Base-by-base conservation (phyloP, 2,329 filamentous ascomycete genomes). In the Phyllosticta citribraziliensis region DNA sequence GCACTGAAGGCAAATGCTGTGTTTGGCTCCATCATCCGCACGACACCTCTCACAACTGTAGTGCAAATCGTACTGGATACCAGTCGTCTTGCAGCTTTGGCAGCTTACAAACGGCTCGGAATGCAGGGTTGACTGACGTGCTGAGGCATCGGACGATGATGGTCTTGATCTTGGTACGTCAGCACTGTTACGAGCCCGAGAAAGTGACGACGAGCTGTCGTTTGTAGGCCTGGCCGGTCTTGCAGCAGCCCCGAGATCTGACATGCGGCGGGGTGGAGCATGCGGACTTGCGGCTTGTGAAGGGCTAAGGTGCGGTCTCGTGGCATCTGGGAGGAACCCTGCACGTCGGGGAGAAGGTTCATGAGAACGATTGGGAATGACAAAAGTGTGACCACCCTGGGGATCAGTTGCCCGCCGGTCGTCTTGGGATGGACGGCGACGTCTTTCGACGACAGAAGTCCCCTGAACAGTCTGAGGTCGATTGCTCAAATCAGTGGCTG, bases 11-110 rank as follows among this genome's bases (percentile, higher is more conserved):
- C 93, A 97, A 11, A 97, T 78, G 70, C 92, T 88, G 79, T 87
- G 96, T 55, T 83, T 78, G 0, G 89, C 90, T 17, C 17, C 40
- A 5, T 47, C 40, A 1, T 8, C 6, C 5, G 80, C 76, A 17
- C 82, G 79, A 72, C 93, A 97, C 56, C 79, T 78, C 2, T 76
- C 73, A 73, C 93, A 97, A 70, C 88, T 88, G 74, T 93, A 96
- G 72, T 97, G 90, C 2, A 96, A 76, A 9, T 90, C 85, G 67
- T 96, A 91, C 70, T 96, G 88, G 47, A 97, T 92, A 63, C 91
- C 83, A 5, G 78, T 68, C 64, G 82, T 87, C 20, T 79, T 76
- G 71, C 93, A 97, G 10, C 83, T 79, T 47, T 85, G 82, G 71
- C 93, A 97, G 9, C 79, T 80, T 57, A 96, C 83, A 1, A 84